Evolutionary conservation across 2,329 filamentous ascomycete species (phyloP).

Genomic region (Diplodia corticola): DNA sequence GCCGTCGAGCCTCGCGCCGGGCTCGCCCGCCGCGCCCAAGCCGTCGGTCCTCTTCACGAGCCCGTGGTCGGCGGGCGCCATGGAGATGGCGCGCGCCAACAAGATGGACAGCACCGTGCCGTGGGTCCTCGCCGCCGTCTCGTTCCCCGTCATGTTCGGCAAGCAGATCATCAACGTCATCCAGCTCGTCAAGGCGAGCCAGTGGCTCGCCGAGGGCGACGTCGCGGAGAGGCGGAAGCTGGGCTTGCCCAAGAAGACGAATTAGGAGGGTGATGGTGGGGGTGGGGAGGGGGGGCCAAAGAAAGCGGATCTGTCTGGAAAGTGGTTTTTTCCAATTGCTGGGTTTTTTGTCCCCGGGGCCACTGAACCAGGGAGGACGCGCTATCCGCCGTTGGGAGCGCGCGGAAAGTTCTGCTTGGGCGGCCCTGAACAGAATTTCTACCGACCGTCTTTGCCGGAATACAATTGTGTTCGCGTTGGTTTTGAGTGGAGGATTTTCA

Average conservation of each 20-base stretch:
- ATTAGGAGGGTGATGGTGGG: background rate
- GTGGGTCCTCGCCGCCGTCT: constrained; percentile 78
- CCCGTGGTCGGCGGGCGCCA: constrained; percentile 87
- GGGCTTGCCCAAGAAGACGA: constrained; percentile 42
- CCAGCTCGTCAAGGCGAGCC: constrained; percentile 89
- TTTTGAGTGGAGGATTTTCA: background rate
- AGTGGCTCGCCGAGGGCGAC: constrained; percentile 92
- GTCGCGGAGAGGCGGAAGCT: constrained; percentile 58
- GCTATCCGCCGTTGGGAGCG: background rate
- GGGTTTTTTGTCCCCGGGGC: background rate
- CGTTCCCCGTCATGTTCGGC: constrained; percentile 80
- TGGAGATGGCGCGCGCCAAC: constrained; percentile 88
- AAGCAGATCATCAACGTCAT: constrained; percentile 96
- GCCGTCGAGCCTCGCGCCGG: constrained; percentile 56
- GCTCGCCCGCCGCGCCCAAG: constrained; percentile 67
- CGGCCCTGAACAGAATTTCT: background rate
- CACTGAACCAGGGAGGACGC: background rate
- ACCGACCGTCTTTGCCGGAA: background rate
- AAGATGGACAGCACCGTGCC: constrained; percentile 67
- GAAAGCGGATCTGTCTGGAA: no score
- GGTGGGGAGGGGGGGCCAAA: no score
- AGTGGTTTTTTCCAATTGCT: background rate
- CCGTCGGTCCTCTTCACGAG: constrained; percentile 78
- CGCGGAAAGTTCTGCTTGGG: background rate
- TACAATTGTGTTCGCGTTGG: background rate